phyloP scores from a whole-genome alignment of 1,139 yeast genomes.

The Geotrichum armillariae region DNA sequence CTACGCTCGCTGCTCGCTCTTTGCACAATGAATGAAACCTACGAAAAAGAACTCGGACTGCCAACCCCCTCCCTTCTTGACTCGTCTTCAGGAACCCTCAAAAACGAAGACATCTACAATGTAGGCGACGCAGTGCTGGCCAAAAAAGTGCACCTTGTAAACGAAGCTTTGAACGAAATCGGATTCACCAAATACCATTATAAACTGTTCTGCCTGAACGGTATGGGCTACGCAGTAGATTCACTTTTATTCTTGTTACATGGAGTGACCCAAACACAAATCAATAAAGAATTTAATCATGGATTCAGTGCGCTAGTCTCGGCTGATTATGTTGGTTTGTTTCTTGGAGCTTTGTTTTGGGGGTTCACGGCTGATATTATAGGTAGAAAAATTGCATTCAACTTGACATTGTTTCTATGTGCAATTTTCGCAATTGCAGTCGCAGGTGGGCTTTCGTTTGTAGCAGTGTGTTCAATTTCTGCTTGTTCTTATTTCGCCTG shows the following conservation, averaged over 20 bases:
- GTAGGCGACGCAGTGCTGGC: slow-evolving; percentile 27
- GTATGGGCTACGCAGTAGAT: slow-evolving; percentile 67
- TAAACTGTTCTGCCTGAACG: slow-evolving; percentile 39
- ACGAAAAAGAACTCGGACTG: no score
- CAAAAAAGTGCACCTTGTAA: slow-evolving; percentile 29
- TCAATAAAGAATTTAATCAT: slow-evolving; percentile 29
- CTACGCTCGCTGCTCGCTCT: no score
- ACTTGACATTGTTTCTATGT: slow-evolving; percentile 51
- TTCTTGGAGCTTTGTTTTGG: slow-evolving; percentile 56
- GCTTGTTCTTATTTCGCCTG: slow-evolving; percentile 37
- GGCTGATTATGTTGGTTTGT: slow-evolving; percentile 48
- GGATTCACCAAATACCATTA: slow-evolving; percentile 34
- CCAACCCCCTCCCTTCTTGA: no score
- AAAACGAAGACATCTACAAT: slow-evolving; percentile 23
- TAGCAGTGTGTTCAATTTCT: slow-evolving; percentile 52
- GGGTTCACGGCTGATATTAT: slow-evolving; percentile 47
- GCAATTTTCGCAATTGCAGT: slow-evolving; percentile 54
- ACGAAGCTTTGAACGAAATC: slow-evolving; percentile 36
- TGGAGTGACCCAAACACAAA: slow-evolving; percentile 43
- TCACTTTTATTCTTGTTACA: slow-evolving; percentile 53
- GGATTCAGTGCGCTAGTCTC: slow-evolving; percentile 44
- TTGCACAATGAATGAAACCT: no score
- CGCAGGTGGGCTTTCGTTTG: slow-evolving; percentile 50
- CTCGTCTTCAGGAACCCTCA: no score
- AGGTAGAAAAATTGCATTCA: slow-evolving; percentile 58